Percentiles rank a stretch among this genome's conserved stretches.
These are phyloP conservation scores for Debaryomycetaceae sp. DNA, from an alignment of 1,139 yeast species.

Conservation along the genomic window DNA sequence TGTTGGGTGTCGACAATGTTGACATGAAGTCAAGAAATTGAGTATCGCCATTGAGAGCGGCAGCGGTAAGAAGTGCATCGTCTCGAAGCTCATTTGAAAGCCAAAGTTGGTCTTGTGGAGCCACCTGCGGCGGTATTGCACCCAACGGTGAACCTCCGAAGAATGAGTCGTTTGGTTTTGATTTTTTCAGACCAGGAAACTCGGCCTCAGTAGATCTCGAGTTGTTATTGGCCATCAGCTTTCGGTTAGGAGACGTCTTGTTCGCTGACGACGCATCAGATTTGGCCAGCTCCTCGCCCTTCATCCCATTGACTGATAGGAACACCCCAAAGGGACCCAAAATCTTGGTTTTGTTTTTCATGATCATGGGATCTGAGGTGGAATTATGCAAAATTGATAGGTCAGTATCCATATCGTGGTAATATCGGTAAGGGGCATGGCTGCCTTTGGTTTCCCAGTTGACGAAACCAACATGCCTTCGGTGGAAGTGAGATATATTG, in stretches of 20 bases:
- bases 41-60: conserved; percentile 63
- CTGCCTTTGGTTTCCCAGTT: conserved; percentile 43
- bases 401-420: conserved; percentile 80
- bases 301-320: too few species aligned
- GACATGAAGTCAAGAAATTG: conserved; percentile 54
- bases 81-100: conserved; percentile 65
- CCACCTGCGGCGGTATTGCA: not conserved
- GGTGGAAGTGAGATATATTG: conserved; percentile 33
- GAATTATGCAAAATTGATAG: conserved; percentile 59
- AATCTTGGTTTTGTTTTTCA: conserved; percentile 45
- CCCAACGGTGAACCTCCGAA: too few species aligned
- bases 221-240: not conserved
- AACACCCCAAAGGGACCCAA: conserved; percentile 88
- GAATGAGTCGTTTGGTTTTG: not conserved
- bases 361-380: conserved; percentile 31
- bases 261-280: not conserved
- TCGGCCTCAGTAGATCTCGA: not conserved
- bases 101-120: conserved; percentile 35
- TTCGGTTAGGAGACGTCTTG: not conserved
- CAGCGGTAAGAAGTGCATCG: conserved; percentile 69
- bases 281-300: not conserved
- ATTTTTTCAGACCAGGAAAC: not conserved
- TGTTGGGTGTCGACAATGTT: conserved; percentile 20
- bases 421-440: conserved; percentile 54
- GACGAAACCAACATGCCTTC: conserved; percentile 77